Evolutionary conservation across 169 alveolate species (phyloP).

Genomic region (Babesia divergens): DNA sequence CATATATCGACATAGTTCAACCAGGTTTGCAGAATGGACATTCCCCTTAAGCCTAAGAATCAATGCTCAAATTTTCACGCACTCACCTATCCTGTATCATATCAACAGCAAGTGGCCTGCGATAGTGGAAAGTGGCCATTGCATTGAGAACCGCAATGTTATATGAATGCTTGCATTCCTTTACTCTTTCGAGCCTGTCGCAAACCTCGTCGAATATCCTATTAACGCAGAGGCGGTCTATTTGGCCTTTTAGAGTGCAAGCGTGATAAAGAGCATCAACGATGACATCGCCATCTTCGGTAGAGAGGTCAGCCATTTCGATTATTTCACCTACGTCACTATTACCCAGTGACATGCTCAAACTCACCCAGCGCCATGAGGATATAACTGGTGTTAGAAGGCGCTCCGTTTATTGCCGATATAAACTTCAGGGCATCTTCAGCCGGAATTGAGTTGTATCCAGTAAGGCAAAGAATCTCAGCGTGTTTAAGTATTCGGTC

Average conservation of each 20-base stretch:
- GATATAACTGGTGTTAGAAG: slow-evolving; percentile 18
- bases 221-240: slow-evolving; percentile 29
- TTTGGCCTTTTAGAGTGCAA: slow-evolving; percentile 17
- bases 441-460: background rate
- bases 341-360: background rate
- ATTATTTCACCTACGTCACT: slow-evolving; percentile 36
- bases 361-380: slow-evolving; percentile 44
- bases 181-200: slow-evolving; percentile 13
- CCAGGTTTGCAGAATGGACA: slow-evolving; percentile 19
- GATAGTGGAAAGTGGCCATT: slow-evolving; percentile 33
- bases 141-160: slow-evolving; percentile 36
- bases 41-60: slow-evolving; percentile 26
- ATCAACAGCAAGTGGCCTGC: slow-evolving; percentile 15
- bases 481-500: slow-evolving; percentile 46
- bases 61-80: background rate
- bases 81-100: slow-evolving; percentile 22
- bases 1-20: slow-evolving; percentile 46
- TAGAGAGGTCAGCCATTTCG: slow-evolving; percentile 41
- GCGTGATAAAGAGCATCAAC: slow-evolving; percentile 31
- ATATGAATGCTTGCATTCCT: slow-evolving; percentile 22
- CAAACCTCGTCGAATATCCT: slow-evolving; percentile 43
- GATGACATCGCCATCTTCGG: slow-evolving; percentile 20
- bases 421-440: slow-evolving; percentile 43
- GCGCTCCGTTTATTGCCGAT: background rate
- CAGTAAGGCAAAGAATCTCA: slow-evolving; percentile 35